Evolutionary conservation across 495 filamentous ascomycete genomes (phyloP), one percentile per base, ranked within the genome.

Genomic region (Talaromyces trachyspermus): DNA sequence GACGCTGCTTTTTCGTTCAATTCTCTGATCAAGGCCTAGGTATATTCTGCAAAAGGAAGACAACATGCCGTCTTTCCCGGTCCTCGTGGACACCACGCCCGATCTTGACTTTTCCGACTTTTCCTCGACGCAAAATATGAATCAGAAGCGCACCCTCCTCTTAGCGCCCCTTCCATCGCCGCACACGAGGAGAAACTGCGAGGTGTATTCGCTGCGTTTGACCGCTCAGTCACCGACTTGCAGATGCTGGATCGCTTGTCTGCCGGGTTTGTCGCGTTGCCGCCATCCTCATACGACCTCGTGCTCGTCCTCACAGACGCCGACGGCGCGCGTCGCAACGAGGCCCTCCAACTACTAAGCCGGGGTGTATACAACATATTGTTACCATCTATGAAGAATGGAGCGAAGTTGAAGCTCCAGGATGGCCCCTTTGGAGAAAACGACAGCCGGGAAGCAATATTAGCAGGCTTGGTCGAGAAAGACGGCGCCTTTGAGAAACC

Each of bases 191-290:
- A 80, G 24, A 73, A 74, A 55, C 66, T 88, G 39, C 63, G 79
- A 30, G 63, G 59, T 26, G 60, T 81, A 26, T 75, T 84, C 53
- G 70, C 71, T 19, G 70, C 79, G 29, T 78, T 86, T 65, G 79
- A 88, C 60, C 84, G 87, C 55, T 63, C 70, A 47, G 67, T 73
- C 26, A 89, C 88, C 40, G 92, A 99, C 60, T 74, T 99, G 30
- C 94, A 97, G 61, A 99, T 99, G 92, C 86, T 99, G 46, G 92
- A 99, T 68, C 88, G 92, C 24, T 77, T 99, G 14, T 81, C 88
- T 0, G 76, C 86, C 30, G 88, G 88, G 43, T 76, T 96, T 32
- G 86, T 92, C 42, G 64, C 79, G 3, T 82, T 99, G 4, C 87
- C 92, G 2, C 48, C 74, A 10, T 60, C 76, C 20, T 88, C 85